Base-by-base conservation (phyloP, 202 grass and related monocot genomes). In the Eragrostis tef region DNA sequence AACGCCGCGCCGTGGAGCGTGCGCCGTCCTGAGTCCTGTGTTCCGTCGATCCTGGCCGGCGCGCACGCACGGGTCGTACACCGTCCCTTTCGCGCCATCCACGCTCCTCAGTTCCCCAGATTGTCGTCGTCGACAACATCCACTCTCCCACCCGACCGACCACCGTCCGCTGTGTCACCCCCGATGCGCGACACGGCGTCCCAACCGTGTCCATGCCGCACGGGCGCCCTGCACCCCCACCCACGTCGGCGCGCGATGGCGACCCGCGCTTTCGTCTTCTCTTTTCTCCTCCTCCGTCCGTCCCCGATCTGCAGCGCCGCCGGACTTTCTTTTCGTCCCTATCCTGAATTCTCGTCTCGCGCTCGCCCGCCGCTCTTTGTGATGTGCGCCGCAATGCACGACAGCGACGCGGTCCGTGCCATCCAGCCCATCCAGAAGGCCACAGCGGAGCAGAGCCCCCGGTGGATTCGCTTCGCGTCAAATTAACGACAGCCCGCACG, bases 311-410 rank as follows among this genome's bases (percentile, higher is more conserved):
- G 27, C 70, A 19, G 7, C 62, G 8, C 7, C 36, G 31, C 39
- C 21, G 56, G 42, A 61, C 3, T 46, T 63, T 14, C 4, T 27
- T 81, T 49, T 71, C 86, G 76, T 88, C 52, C 77, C 73, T 76
- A 81, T 85, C 78, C 52, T 20, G 5, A 81, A 48, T 4, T 25
- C 5, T 5, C 41, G 24, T 52, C 1, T 11, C 6, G 4, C 52
- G 6, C 22, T 6, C 24, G 2, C 25, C 22, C 36, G 0, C 42
- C 31, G 62, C 9, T 65, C 12, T 42, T 13, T 63, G 21, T 19
- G 72, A 67, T 67, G 76, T 50, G 82, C 25, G 27, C 25, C 12
- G 57, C 78, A 73, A 73, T 73, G 83, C 82, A 85, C 72, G 66
- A 78, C 52, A 70, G 53, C 57, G 49, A 60, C 73, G 78, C 45